A percentile compares a stretch with the other conserved stretches of the same genome.
phyloP scores from a whole-genome alignment of 805 yeast genomes.

The Brettanomyces nanus region DNA sequence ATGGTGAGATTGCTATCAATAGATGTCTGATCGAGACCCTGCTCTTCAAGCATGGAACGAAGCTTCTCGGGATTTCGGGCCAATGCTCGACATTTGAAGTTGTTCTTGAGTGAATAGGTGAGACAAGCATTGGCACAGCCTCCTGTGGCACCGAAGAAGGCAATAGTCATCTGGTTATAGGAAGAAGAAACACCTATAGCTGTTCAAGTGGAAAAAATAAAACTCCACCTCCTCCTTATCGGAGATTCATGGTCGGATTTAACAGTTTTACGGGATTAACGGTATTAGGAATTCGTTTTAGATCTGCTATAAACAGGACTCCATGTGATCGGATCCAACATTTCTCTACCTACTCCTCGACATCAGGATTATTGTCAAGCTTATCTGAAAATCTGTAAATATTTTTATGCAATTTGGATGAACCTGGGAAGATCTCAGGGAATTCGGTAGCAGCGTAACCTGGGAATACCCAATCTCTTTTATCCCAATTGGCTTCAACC shows the following conservation, averaged over 20 bases:
- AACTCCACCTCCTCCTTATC: no score
- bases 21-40: not conserved
- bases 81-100: not conserved
- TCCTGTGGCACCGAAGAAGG: constrained; percentile 3
- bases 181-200: no score
- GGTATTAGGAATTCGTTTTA: no score
- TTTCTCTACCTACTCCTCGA: not conserved
- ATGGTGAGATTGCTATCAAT: not conserved
- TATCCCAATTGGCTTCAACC: constrained; percentile 35
- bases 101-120: not conserved
- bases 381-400: constrained; percentile 6
- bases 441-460: constrained; percentile 22
- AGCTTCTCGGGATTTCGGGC: constrained; percentile 2
- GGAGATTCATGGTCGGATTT: no score
- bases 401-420: constrained; percentile 9
- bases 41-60: not conserved
- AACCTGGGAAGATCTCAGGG: constrained; percentile 31
- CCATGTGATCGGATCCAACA: no score
- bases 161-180: not conserved
- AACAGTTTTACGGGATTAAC: no score
- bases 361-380: not conserved
- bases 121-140: constrained; percentile 3
- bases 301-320: no score
- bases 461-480: constrained; percentile 34
- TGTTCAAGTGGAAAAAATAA: no score